Base-by-base conservation (phyloP, 805 yeast species). In the Yamadazyma sp. region DNA sequence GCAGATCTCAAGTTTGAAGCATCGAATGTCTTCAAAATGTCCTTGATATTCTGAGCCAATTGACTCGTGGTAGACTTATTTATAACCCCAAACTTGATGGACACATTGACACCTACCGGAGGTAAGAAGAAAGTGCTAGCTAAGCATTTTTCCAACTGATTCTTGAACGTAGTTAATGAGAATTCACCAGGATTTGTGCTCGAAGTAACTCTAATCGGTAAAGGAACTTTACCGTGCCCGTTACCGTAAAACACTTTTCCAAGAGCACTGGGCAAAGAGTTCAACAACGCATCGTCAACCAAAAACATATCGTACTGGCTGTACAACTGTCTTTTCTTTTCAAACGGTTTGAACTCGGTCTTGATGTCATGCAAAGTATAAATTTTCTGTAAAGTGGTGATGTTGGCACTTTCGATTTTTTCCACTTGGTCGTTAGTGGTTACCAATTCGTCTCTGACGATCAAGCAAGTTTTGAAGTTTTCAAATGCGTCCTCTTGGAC, bases 271-370 rank as follows among this genome's bases (percentile, higher is more conserved):
- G 99, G 99, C 62, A 93, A 72, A 42, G 85, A 70, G 19, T 89
- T 78, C 37, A 88, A 70, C 31, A 91, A 69, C 24, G 82, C 80
- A 45, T 89, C 96, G 63, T 93, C 99, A 37, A 87, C 82, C 28
- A 93, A 57, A 60, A 93, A 86, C 44, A 88, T 48, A 52, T 89
- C 95, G 56, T 77, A 85, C 41, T 78, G 80, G 11, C 71, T 59
- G 28, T 73, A 62, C 43, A 93, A 77, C 45, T 80, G 82, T 59
- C 97, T 80, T 60, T 89, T 81, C 42, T 89, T 82, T 62, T 93
- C 97, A 53, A 68, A 93, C n/a, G 86, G 78, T 65, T 88, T 88
- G 72, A 80, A 91, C 44, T 82, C 84, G 22, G 89, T 85, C 60
- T 87, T 87, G 46, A 93, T 71, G 49, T 88, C 84, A 31, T 78